Conservation (phyloP, 2,329 filamentous ascomycete species). For the Pestalotiopsis sp. region DNA sequence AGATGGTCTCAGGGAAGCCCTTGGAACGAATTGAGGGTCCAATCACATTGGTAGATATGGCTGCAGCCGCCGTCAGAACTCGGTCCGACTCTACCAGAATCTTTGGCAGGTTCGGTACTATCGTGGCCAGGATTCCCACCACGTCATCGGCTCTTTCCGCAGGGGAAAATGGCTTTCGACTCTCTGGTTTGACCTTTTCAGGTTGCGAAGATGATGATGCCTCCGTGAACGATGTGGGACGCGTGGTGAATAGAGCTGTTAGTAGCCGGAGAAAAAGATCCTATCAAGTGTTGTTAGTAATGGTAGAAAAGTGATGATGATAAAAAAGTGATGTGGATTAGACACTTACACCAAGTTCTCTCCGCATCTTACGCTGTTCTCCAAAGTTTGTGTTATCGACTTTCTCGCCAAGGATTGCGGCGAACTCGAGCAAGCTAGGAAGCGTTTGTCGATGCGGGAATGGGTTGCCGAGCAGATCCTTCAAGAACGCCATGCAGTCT, state of each 20-base stretch:
- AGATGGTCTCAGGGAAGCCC: constrained; percentile 83
- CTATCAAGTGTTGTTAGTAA: constrained; percentile 40
- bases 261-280: constrained; percentile 87
- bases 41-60: constrained; percentile 82
- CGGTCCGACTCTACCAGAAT: constrained; percentile 86
- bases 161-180: constrained; percentile 34
- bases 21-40: constrained; percentile 82
- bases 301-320: neutral
- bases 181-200: constrained; percentile 41
- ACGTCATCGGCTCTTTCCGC: constrained; percentile 70
- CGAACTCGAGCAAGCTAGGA: constrained; percentile 83
- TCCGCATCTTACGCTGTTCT: constrained; percentile 88
- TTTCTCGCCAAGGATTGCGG: constrained; percentile 88
- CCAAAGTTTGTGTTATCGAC: constrained; percentile 98
- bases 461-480: constrained; percentile 88
- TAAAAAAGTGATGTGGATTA: neutral
- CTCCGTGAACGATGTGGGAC: constrained; percentile 73
- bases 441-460: constrained; percentile 92
- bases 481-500: constrained; percentile 88
- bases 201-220: constrained; percentile 36
- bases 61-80: constrained; percentile 73
- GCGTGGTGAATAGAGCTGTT: constrained; percentile 91
- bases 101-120: constrained; percentile 79
- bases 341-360: constrained; percentile 76
- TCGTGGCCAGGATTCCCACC: constrained; percentile 74